Evolutionary conservation across 768 basidiomycete genomes (phyloP), one percentile per base, ranked within the genome.

Genomic region (Boletus tomentosulus): DNA sequence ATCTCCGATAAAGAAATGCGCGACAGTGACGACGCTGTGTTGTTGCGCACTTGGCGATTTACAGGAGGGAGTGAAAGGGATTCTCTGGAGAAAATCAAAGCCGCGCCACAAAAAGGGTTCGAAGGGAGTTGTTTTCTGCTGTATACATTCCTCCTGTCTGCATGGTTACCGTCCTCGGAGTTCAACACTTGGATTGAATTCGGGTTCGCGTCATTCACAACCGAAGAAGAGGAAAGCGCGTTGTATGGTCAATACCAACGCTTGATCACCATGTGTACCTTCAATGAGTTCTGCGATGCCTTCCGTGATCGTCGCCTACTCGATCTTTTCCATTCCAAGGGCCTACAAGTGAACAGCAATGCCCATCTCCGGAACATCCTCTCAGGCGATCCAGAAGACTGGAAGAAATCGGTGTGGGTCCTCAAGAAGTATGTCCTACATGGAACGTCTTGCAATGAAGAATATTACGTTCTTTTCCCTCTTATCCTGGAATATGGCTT

Each of bases 401-500:
- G 12, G 15, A 19, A 22, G 15, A 47, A 59, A 13, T 55, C 59
- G 6, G 59, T 56, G 24, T 60, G 58, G 59, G 2, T 31, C 38
- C 53, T 60, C 27, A 56, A 59, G 30, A 37, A 49, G 27, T 46
- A 31, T 6, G 43, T 46, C 13, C 3, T 31, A 13, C 28, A 31
- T 45, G 35, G 28, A n/a, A 22, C 16, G 4, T 24, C 19, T 31
- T 10, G 24, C 13, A 31, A 15, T 8, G 24, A 41, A 27, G 27
- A 46, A 39, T 37, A 2, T 25, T 5, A 27, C 2, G 16, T 1
- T 4, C 7, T 49, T 3, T 1, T 3, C n/a, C 45, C 25, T 9
- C 3, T 59, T 1, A 27, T 19, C 13, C 19, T 41, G n/a, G 59
- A 60, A 35, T 59, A 60, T 19, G 57, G 59, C 4, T 59, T 60